Conservation (phyloP, 2,329 filamentous ascomycete species). For the Leptographium radiaticola region DNA sequence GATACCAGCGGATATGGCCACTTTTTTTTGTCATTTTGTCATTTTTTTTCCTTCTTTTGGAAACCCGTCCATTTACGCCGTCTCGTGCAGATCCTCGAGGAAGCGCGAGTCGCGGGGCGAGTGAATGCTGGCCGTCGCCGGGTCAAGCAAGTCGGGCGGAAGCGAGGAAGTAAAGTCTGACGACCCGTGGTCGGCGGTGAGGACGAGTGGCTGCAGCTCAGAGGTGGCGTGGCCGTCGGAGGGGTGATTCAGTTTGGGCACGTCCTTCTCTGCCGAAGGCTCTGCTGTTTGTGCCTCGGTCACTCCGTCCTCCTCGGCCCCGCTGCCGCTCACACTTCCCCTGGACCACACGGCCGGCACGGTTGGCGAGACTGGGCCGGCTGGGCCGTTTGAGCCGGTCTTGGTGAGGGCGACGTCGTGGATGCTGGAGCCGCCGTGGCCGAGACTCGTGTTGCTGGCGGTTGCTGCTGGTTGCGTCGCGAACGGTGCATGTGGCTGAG, state of each 20-base stretch:
- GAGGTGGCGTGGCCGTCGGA: too few relatives aligned
- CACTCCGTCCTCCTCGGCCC: too few relatives aligned
- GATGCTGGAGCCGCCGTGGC: constrained; percentile 15
- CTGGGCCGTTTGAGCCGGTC: background rate
- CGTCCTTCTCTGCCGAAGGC: too few relatives aligned
- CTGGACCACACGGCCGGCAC: too few relatives aligned
- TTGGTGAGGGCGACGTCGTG: constrained; percentile 21
- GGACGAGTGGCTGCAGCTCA: too few relatives aligned
- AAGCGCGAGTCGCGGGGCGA: constrained; percentile 37
- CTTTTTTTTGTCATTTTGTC: too few relatives aligned
- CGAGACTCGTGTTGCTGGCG: constrained; percentile 19
- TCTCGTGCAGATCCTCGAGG: constrained; percentile 30
- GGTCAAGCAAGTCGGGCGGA: constrained; percentile 14
- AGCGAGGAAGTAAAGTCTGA: constrained; percentile 1
- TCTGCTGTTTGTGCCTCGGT: too few relatives aligned
- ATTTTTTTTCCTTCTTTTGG: too few relatives aligned
- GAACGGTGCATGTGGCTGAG: background rate
- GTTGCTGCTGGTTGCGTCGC: constrained; percentile 1
- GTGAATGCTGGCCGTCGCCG: constrained; percentile 15
- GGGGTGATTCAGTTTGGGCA: too few relatives aligned
- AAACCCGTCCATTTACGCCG: background rate
- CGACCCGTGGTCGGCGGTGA: background rate
- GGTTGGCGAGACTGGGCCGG: background rate
- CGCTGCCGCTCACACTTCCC: too few relatives aligned
- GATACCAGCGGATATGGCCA: too few relatives aligned